Conservation (phyloP, 1,284 basidiomycete species). For the Leccinum angustisporum region DNA sequence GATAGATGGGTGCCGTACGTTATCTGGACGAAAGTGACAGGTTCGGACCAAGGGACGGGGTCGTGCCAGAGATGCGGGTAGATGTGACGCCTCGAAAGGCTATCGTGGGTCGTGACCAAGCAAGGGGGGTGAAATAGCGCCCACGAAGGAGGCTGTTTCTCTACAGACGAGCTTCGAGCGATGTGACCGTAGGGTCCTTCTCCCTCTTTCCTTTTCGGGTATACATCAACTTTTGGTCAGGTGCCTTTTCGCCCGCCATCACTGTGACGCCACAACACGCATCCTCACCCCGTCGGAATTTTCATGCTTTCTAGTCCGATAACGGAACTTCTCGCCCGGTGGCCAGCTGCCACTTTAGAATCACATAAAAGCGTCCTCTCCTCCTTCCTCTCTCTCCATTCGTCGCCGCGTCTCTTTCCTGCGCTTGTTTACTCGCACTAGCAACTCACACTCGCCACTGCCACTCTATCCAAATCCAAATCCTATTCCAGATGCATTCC, state of each 20-base stretch:
- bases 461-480: neutral
- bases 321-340: constrained; percentile 36
- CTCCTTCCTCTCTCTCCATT: neutral
- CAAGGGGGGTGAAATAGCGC: constrained; percentile 24
- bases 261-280: constrained; percentile 38
- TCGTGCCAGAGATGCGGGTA: constrained; percentile 26
- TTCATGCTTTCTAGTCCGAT: constrained; percentile 37
- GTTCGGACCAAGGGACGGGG: constrained; percentile 13
- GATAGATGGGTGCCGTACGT: constrained; percentile 35
- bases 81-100: constrained; percentile 33
- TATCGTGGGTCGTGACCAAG: constrained; percentile 32
- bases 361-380: constrained; percentile 27
- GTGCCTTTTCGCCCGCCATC: constrained; percentile 36
- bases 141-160: constrained; percentile 18
- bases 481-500: constrained; percentile 24
- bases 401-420: constrained; percentile 3
- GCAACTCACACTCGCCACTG: neutral
- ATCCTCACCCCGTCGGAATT: constrained; percentile 37
- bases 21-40: constrained; percentile 27
- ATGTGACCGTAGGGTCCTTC: constrained; percentile 33
- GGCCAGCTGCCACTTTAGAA: constrained; percentile 19
- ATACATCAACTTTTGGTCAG: constrained; percentile 28
- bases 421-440: neutral
- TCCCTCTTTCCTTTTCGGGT: constrained; percentile 24
- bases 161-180: constrained; percentile 30